These are phyloP conservation scores for Dendrocalamus latiflorus DNA, from an alignment of 202 grass and related monocot species.

Conservation along the genomic window DNA sequence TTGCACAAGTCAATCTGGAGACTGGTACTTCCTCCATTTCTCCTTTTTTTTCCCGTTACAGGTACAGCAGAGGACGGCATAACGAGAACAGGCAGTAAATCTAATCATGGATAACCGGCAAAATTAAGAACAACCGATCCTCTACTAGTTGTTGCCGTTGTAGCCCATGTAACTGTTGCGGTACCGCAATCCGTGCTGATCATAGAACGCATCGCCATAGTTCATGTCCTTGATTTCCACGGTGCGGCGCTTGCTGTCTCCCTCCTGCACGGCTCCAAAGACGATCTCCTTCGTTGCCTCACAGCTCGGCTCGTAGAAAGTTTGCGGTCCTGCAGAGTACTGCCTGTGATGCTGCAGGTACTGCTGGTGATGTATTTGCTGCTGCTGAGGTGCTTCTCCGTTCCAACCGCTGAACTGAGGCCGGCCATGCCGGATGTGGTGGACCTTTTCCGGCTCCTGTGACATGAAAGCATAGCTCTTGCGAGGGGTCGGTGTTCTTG, in stretches of 20 bases:
- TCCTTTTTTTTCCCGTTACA: not conserved
- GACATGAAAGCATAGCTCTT: too few relatives aligned
- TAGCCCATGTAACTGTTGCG: conserved; percentile 49
- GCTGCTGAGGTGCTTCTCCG: conserved; percentile 41
- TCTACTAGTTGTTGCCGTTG: conserved; percentile 27
- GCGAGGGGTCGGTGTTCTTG: too few relatives aligned
- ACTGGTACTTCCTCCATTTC: not conserved
- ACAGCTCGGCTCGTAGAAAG: conserved; percentile 71
- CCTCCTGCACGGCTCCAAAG: conserved; percentile 87
- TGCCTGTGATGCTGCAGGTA: conserved; percentile 69
- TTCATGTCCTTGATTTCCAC: conserved; percentile 20
- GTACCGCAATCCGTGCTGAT: conserved; percentile 6
- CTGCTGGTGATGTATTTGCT: conserved; percentile 62
- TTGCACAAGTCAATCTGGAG: conserved; percentile 7
- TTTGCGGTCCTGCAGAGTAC: conserved; percentile 65
- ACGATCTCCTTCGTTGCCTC: conserved; percentile 71
- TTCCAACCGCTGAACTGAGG: conserved; percentile 44
- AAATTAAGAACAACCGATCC: not conserved
- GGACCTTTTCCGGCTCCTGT: conserved; percentile 26
- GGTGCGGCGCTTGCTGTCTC: too few relatives aligned
- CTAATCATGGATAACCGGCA: conserved; percentile 1
- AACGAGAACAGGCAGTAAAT: conserved; percentile 17
- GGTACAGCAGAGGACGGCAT: conserved; percentile 22
- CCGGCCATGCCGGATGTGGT: conserved; percentile 57
- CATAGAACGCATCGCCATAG: conserved; percentile 46